Percentiles rank a stretch among this genome's conserved stretches.
These are phyloP conservation scores for Dioscorea cayenensis DNA, from an alignment of 116 monocot genomes.

Conservation along the genomic window DNA sequence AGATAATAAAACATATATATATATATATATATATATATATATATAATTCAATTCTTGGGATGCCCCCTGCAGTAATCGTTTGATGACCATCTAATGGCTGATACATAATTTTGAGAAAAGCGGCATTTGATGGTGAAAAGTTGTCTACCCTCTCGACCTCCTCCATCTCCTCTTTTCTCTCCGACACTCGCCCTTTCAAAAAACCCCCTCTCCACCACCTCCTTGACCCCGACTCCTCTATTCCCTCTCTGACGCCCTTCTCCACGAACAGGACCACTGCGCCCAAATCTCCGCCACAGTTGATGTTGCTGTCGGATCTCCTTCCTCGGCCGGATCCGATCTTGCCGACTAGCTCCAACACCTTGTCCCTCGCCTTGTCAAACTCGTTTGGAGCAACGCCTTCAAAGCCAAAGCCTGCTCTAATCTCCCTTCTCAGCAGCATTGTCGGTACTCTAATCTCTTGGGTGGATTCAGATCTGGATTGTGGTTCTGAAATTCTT, in stretches of 20 bases:
- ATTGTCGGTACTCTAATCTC: conserved; percentile 46
- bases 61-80: too few relatives aligned
- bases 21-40: too few relatives aligned
- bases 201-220: conserved; percentile 64
- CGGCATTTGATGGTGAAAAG: too few relatives aligned
- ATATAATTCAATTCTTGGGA: too few relatives aligned
- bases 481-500: background rate
- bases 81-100: too few relatives aligned
- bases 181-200: conserved; percentile 60
- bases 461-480: conserved; percentile 40
- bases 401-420: conserved; percentile 85
- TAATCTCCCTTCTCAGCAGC: conserved; percentile 62
- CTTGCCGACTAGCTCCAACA: conserved; percentile 38
- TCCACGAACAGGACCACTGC: too few relatives aligned
- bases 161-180: conserved; percentile 46
- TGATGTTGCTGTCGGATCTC: conserved; percentile 14
- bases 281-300: conserved; percentile 70
- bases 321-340: background rate
- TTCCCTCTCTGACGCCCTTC: too few relatives aligned
- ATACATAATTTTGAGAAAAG: too few relatives aligned
- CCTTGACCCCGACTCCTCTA: conserved; percentile 81
- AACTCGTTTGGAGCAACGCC: conserved; percentile 52
- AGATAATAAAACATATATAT: too few relatives aligned
- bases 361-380: conserved; percentile 61
- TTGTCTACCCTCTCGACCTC: conserved; percentile 39